Evolutionary conservation across 2,329 filamentous ascomycete species (phyloP).

Genomic region (Hymenoscyphus repandus): DNA sequence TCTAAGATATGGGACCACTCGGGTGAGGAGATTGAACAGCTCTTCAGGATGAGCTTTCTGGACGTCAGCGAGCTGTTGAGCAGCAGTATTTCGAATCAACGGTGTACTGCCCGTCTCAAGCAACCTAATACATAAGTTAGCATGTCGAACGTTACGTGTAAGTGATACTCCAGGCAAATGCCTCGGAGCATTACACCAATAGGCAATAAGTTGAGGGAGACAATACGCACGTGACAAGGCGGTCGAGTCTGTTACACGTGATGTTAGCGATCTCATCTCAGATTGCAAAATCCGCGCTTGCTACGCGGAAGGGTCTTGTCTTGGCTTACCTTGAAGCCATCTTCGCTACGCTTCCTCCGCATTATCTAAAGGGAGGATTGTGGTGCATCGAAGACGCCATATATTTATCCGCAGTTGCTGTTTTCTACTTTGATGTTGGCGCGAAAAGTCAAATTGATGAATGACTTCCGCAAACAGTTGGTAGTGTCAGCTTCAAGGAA

Average conservation of each 20-base stretch:
- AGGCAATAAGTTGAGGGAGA: neutral
- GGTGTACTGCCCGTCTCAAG: slow-evolving; percentile 96
- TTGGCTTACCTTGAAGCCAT: slow-evolving; percentile 33
- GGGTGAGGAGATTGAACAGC: slow-evolving; percentile 87
- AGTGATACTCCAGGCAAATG: no score
- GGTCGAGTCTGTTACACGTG: slow-evolving; percentile 60
- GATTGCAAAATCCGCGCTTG: slow-evolving; percentile 9
- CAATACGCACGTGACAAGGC: slow-evolving; percentile 74
- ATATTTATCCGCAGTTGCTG: neutral
- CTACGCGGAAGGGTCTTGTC: neutral
- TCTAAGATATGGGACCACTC: slow-evolving; percentile 90
- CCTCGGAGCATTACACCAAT: no score
- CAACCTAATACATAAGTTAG: slow-evolving; percentile 51
- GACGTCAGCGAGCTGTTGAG: slow-evolving; percentile 93
- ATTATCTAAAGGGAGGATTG: slow-evolving; percentile 20
- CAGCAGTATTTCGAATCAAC: slow-evolving; percentile 93
- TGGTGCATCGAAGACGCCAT: slow-evolving; percentile 13
- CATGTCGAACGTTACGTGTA: neutral
- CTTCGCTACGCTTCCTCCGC: slow-evolving; percentile 16
- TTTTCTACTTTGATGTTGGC: neutral
- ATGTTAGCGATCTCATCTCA: slow-evolving; percentile 13
- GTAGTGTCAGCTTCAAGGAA: neutral
- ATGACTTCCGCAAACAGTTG: neutral
- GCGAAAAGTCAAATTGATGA: neutral
- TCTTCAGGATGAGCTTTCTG: slow-evolving; percentile 98